Evolutionary conservation across 2,329 filamentous ascomycete species (phyloP).

Genomic region (Penicillium olsonii): DNA sequence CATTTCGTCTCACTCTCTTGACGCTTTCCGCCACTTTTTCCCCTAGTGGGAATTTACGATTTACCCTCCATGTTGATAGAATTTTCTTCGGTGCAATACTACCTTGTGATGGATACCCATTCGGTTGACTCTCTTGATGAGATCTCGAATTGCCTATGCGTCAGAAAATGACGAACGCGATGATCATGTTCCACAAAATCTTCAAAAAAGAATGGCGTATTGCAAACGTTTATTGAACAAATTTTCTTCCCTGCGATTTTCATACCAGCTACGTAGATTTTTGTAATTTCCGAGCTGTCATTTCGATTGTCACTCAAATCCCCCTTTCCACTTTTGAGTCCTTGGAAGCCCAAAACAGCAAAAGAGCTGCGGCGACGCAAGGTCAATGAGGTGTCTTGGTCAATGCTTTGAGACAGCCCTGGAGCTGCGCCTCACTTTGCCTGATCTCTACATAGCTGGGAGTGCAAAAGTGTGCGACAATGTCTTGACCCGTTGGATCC

Average conservation of each 20-base stretch:
- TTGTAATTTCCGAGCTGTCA: not conserved
- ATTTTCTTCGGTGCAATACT: conserved; percentile 23
- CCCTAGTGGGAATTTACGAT: conserved; percentile 20
- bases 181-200: conserved; percentile 4
- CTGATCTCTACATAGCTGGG: not conserved
- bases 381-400: conserved; percentile 1
- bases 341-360: not conserved
- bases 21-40: conserved; percentile 10
- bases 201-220: not conserved
- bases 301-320: not conserved
- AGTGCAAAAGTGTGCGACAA: not conserved
- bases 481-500: not conserved
- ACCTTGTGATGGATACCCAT: conserved; percentile 16
- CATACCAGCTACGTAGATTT: no score
- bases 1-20: conserved; percentile 19
- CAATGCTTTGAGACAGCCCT: conserved; percentile 7
- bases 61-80: conserved; percentile 15
- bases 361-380: conserved; percentile 1
- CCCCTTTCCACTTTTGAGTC: not conserved
- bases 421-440: conserved; percentile 3
- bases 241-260: not conserved
- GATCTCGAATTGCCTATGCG: conserved; percentile 6
- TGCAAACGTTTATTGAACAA: not conserved
- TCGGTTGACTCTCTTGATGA: conserved; percentile 7
- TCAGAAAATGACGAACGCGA: conserved; percentile 4